Evolutionary conservation across 2,329 filamentous ascomycete species (phyloP).

Genomic region (Verticillium dahliae): DNA sequence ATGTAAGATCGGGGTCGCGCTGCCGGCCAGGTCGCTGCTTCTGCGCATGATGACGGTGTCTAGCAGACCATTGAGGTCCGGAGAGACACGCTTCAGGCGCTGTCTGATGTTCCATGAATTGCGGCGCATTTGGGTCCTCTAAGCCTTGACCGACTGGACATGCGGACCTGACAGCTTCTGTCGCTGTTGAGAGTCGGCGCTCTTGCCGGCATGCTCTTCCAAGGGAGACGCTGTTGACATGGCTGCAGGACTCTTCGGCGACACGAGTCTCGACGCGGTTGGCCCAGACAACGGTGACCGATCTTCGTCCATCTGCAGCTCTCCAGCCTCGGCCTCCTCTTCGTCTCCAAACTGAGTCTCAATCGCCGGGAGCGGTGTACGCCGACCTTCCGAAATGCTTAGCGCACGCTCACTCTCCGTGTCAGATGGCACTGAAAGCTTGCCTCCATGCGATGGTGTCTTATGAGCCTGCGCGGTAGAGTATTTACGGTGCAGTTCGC

Average conservation of each 20-base stretch:
- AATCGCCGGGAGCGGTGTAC: constrained; percentile 48
- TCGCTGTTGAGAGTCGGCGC: constrained; percentile 12
- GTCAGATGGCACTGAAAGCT: constrained; percentile 43
- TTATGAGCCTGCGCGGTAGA: constrained; percentile 44
- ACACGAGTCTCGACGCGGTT: background rate
- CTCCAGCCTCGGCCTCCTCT: background rate
- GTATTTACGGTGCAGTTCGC: constrained; percentile 55
- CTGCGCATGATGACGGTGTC: background rate
- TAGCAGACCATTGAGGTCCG: background rate
- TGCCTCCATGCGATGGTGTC: constrained; percentile 30
- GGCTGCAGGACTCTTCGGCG: background rate
- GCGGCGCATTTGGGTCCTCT: background rate
- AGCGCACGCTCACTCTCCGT: constrained; percentile 55
- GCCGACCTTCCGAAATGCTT: constrained; percentile 53
- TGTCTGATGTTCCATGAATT: background rate
- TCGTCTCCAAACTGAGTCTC: constrained; percentile 29
- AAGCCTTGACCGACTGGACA: constrained; percentile 26
- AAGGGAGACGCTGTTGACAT: background rate
- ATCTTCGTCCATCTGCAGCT: background rate
- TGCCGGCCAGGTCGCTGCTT: background rate
- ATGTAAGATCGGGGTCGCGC: background rate
- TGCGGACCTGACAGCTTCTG: constrained; percentile 21
- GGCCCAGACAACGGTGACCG: background rate
- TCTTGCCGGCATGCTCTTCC: constrained; percentile 16
- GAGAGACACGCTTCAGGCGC: background rate